Base-by-base conservation (phyloP, 2,329 filamentous ascomycete species). In the Lasiodiplodia citricola region DNA sequence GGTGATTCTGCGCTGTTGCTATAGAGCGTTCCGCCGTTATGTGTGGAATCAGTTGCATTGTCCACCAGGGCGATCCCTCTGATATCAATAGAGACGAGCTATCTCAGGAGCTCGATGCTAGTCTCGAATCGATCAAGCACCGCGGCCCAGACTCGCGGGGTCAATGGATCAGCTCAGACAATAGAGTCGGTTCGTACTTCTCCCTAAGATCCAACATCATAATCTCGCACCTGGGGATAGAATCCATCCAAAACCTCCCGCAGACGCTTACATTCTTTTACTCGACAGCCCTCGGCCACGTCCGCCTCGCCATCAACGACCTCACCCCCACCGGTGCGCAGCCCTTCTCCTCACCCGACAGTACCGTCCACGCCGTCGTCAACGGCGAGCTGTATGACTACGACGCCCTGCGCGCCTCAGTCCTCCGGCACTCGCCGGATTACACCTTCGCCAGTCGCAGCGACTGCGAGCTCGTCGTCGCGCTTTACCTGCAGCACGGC, bases 331-430 rank as follows among this genome's bases (percentile, higher is more conserved):
- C 72, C 51, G 74, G 70, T 13, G 68, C 71, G n/a, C 75, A 76
- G 25, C 74, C 75, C n/a, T 73, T 77, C 44, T 74, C 75, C 58
- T 71, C 72, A 58, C 31, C 38, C 2, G 68, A 71, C 13, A 28
- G 25, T 4, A 51, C 55, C 6, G 67, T 88, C 21, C 86, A 88
- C 73, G 86, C 85, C 1, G 82, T 88, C n/a, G 84, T 88, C 28
- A 88, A 87, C 69, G 87, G 87, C 35, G 87, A 88, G 74, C 80
- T 89, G n/a, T 89, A 89, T 73, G 84, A 86, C 72, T 80, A 83
- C 68, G 83, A 87, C 60, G 72, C 75, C 13, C 79, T 86, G 14
- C 80, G 84, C 28, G 72, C 71, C 7, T 72, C 80, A 13, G 74
- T 83, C 23, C 68, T 72, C n/a, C 69, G 79, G 2, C 3, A 38